Base-by-base conservation (phyloP, 2,329 filamentous ascomycete genomes). In the Whalleya microplaca region DNA sequence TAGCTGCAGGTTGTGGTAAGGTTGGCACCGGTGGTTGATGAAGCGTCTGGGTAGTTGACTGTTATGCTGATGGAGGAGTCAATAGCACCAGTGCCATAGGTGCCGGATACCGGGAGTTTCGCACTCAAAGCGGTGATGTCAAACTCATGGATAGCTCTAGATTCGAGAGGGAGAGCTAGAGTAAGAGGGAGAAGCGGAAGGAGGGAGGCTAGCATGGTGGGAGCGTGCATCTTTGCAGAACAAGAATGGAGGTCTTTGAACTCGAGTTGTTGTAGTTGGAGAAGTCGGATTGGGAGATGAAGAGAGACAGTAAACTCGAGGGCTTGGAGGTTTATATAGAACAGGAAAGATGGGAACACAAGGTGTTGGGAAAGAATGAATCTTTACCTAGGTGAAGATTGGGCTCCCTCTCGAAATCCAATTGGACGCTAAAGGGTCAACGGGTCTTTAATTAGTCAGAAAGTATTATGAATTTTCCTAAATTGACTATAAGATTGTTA, bases 1-100 rank as follows among this genome's bases (percentile, higher is more conserved):
- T 58, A 42, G 10, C 56, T 56, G 56, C 66, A 68, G 7, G 61
- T 64, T n/a, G 66, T 68, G 59, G 8, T 61, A 41, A 64, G 54
- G 16, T 48, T 61, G 18, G 51, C 42, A n/a, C 48, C 53, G 46
- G 9, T 53, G 12, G 56, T 51, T 2, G 58, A 59, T 8, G 64
- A 54, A 18, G 56, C 10, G 46, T 64, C 60, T 41, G 64, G 62
- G 51, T 65, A 68, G 12, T 48, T 56, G 19, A 68, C 29, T 20
- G 56, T 45, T 21, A 69, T 58, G 27, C 44, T 55, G 41, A 69
- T 48, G 29, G 27, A 53, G 19, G 65, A 66, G 52, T 64, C 46
- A 19, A 66, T 56, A 16, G 52, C 29, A 9, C 47, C 48, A 2
- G 32, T 21, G 0, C 65, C 66, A 49, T 67, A 66, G 19, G 43